A percentile compares a stretch with the other conserved stretches of the same genome.
Evolutionary conservation across 2,329 filamentous ascomycete genomes (phyloP).

Genomic region (Scedosporium apiospermum): DNA sequence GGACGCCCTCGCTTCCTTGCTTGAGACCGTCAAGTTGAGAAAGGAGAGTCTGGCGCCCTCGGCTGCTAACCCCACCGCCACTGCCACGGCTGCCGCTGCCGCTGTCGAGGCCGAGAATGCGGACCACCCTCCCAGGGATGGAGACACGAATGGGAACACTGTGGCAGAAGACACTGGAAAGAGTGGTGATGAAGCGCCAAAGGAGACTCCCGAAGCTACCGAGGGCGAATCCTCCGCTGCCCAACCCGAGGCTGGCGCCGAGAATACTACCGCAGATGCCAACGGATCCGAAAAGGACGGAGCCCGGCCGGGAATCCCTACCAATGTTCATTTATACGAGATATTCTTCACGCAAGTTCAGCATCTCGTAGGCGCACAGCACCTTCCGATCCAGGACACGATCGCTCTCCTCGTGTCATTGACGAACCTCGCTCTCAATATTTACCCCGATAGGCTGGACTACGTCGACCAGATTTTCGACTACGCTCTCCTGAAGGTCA

Average conservation of each 20-base stretch:
- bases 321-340: conserved; percentile 84
- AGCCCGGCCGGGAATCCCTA: conserved; percentile 44
- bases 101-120: conserved; percentile 2
- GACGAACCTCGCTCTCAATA: conserved; percentile 86
- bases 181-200: conserved; percentile 7
- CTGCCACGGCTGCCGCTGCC: conserved; percentile 6
- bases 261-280: conserved; percentile 38
- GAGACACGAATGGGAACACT: conserved; percentile 18
- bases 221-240: conserved; percentile 27
- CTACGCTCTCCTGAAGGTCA: conserved; percentile 78
- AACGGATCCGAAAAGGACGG: conserved; percentile 19
- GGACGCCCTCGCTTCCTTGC: conserved; percentile 66
- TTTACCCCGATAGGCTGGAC: conserved; percentile 85
- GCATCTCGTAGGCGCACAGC: conserved; percentile 82
- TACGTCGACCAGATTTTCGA: conserved; percentile 91
- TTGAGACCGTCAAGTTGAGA: conserved; percentile 67
- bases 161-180: conserved; percentile 11
- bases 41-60: conserved; percentile 35
- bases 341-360: conserved; percentile 96
- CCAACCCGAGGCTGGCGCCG: conserved; percentile 18
- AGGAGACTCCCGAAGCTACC: conserved; percentile 21
- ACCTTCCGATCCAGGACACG: conserved; percentile 86
- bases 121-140: conserved; percentile 16
- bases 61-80: conserved; percentile 2
- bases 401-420: conserved; percentile 91